These are phyloP conservation scores for Sporothrix phasma DNA, from an alignment of 2,329 filamentous ascomycete species.

Conservation along the genomic window DNA sequence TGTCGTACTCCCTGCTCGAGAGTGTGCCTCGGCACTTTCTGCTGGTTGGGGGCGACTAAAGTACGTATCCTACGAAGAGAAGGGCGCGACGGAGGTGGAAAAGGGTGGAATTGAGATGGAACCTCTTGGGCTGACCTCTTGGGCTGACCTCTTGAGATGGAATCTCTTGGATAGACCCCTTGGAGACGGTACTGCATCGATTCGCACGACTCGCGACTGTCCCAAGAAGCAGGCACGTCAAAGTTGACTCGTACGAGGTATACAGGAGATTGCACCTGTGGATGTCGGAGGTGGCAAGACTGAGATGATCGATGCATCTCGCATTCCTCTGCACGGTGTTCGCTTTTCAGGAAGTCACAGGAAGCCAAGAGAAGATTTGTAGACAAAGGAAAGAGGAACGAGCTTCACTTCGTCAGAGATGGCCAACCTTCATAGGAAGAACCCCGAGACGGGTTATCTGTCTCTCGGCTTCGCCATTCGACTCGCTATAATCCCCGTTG, in stretches of 20 bases:
- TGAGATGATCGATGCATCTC: background rate
- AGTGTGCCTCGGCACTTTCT: conserved; percentile 7
- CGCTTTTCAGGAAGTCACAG: background rate
- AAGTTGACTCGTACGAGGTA: too few species aligned
- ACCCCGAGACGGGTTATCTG: background rate
- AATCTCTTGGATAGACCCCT: too few species aligned
- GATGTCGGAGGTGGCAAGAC: background rate
- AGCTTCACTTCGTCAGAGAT: background rate
- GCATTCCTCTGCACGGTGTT: background rate
- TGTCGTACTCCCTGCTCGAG: background rate
- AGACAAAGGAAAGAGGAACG: background rate
- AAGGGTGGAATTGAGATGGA: background rate
- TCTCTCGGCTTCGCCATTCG: background rate
- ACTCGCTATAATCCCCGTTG: background rate
- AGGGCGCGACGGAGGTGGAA: conserved; percentile 3
- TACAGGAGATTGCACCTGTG: background rate
- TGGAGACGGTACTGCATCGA: background rate
- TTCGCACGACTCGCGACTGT: background rate
- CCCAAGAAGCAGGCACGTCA: background rate
- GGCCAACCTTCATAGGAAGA: background rate
- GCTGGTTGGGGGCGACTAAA: background rate
- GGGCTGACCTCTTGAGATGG: too few species aligned
- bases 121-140: too few species aligned
- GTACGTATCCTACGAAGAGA: background rate
- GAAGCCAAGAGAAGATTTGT: background rate